phyloP scores from a whole-genome alignment of 1,139 yeast species.

The Saccharomyces hybrid region DNA sequence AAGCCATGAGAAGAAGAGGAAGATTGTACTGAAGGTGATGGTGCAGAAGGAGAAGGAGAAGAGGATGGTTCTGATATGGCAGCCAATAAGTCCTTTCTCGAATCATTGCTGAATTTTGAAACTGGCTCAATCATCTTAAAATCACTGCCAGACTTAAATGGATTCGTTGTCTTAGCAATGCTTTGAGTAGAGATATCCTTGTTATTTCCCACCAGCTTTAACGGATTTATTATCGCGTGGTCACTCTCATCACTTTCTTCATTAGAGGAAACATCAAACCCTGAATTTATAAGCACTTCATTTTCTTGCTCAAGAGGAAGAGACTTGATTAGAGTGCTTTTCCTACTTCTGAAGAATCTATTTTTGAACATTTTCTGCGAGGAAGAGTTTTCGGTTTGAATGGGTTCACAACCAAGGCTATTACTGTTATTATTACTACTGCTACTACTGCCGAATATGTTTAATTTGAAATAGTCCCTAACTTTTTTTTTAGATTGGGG shows the following conservation, averaged over 20 bases:
- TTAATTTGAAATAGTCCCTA: conserved; percentile 18
- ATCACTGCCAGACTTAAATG: neutral
- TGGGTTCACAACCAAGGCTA: neutral
- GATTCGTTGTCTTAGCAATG: neutral
- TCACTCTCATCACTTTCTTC: neutral
- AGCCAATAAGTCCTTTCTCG: neutral
- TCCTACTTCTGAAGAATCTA: neutral
- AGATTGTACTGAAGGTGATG: neutral
- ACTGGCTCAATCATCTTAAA: neutral
- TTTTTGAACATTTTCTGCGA: neutral
- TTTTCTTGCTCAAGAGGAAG: neutral
- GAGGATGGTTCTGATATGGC: neutral
- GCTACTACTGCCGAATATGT: conserved; percentile 11
- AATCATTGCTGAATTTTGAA: neutral
- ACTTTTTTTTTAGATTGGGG: conserved; percentile 11
- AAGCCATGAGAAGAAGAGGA: neutral
- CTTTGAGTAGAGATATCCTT: neutral
- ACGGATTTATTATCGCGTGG: neutral
- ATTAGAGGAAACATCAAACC: neutral
- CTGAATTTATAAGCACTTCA: neutral
- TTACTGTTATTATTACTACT: conserved; percentile 1
- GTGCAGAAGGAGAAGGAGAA: neutral
- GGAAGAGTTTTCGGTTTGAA: neutral
- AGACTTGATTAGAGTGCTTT: neutral
- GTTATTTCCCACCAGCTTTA: neutral